phyloP scores from a whole-genome alignment of 805 yeast genomes.

The Spathaspora girioi region DNA sequence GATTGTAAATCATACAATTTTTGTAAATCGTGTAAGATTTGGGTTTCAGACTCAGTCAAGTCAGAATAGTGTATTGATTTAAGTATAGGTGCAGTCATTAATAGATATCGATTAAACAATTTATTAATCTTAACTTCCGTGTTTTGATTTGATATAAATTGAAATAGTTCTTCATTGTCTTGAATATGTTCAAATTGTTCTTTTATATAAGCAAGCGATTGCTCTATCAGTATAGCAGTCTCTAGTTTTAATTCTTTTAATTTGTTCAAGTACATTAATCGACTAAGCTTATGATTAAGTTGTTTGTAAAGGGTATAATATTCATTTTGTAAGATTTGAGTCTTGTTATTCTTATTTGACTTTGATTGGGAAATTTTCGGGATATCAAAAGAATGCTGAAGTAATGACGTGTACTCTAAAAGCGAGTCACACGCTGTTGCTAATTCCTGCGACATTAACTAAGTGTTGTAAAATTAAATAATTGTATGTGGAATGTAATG shows the following conservation, averaged over 20 bases:
- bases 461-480: neutral
- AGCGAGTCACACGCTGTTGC: constrained; percentile 21
- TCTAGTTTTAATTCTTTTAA: constrained; percentile 15
- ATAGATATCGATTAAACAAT: constrained; percentile 22
- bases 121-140: constrained; percentile 18
- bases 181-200: constrained; percentile 6
- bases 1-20: constrained; percentile 15
- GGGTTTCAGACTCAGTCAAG: constrained; percentile 24
- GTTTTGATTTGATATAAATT: constrained; percentile 17
- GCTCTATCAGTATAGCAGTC: constrained; percentile 9
- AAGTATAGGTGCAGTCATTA: constrained; percentile 28
- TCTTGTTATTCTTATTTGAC: neutral
- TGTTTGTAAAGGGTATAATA: constrained; percentile 22
- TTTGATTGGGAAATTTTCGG: constrained; percentile 14
- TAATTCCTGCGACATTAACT: constrained; percentile 14
- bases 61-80: constrained; percentile 29
- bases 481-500: neutral
- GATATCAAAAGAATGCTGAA: constrained; percentile 31
- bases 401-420: constrained; percentile 16
- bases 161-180: constrained; percentile 11
- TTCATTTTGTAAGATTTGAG: constrained; percentile 17
- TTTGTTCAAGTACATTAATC: constrained; percentile 26
- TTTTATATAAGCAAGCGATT: constrained; percentile 12
- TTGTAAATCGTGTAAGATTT: constrained; percentile 19
- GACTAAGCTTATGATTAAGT: constrained; percentile 21